phyloP scores from a whole-genome alignment of 176 grass and related monocot species.

The Tillandsia fasciculata region DNA sequence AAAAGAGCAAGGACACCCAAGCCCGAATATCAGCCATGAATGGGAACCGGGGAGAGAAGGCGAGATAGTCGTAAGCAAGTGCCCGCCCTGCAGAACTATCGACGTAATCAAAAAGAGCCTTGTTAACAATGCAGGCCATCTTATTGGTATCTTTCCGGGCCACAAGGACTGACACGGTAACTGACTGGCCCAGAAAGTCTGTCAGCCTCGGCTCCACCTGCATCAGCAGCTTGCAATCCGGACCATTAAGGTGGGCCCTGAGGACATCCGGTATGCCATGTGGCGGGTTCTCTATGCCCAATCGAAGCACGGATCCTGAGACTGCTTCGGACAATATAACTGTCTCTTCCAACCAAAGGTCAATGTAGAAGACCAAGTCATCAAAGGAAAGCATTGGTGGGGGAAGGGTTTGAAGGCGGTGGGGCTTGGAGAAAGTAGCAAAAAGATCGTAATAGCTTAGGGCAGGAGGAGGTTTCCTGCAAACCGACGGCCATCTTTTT shows the following conservation, averaged over 20 bases:
- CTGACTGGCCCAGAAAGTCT: conserved; percentile 23
- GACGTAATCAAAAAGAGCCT: conserved; percentile 65
- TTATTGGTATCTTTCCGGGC: conserved; percentile 54
- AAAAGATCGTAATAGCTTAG: conserved; percentile 46
- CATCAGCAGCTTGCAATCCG: conserved; percentile 49
- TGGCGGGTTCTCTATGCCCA: conserved; percentile 38
- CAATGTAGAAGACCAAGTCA: conserved; percentile 63
- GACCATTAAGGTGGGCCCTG: conserved; percentile 35
- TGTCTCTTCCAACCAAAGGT: conserved; percentile 58
- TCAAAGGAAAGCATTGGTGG: conserved; percentile 48
- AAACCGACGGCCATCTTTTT: conserved; percentile 57
- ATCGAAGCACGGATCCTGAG: conserved; percentile 38
- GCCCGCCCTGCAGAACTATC: conserved; percentile 43
- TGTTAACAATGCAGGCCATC: conserved; percentile 51
- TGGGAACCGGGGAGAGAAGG: conserved; percentile 55
- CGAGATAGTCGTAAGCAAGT: conserved; percentile 66
- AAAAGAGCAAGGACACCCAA: conserved; percentile 66
- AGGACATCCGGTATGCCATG: conserved; percentile 42
- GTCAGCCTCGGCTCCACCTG: conserved; percentile 50
- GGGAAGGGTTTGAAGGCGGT: conserved; percentile 22
- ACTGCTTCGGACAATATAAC: conserved; percentile 51
- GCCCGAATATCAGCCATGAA: conserved; percentile 71
- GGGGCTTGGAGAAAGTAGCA: conserved; percentile 50
- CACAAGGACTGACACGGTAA: conserved; percentile 48
- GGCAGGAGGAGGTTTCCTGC: conserved; percentile 40